phyloP scores from a whole-genome alignment of 768 basidiomycete genomes.

The Hericium coralloides region DNA sequence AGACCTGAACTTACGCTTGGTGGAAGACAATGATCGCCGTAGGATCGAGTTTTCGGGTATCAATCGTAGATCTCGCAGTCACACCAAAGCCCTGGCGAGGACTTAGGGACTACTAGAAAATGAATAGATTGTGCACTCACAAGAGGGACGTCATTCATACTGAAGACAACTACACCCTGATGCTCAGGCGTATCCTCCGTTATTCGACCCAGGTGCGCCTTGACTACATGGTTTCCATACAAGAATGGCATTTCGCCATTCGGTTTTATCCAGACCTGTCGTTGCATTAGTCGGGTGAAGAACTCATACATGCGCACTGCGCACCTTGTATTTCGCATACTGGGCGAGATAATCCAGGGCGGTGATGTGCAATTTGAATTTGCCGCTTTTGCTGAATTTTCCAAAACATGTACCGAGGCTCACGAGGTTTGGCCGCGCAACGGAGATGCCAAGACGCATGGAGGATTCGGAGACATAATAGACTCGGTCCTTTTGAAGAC shows the following conservation, averaged over 20 bases:
- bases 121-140: constrained; percentile 28
- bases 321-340: constrained; percentile 96
- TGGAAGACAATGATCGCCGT: constrained; percentile 98
- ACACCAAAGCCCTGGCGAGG: constrained; percentile 88
- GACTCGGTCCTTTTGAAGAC: constrained; percentile 88
- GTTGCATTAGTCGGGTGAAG: neutral
- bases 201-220: constrained; percentile 97
- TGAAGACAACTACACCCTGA: constrained; percentile 94
- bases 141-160: constrained; percentile 90
- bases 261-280: constrained; percentile 95
- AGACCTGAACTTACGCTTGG: constrained; percentile 63
- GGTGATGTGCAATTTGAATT: constrained; percentile 96
- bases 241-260: constrained; percentile 99
- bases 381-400: constrained; percentile 94
- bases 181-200: constrained; percentile 99
- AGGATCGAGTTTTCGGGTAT: constrained; percentile 95
- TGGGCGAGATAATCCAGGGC: constrained; percentile 88
- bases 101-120: constrained; percentile 1
- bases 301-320: constrained; percentile 7
- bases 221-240: constrained; percentile 97
- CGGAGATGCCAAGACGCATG: constrained; percentile 86
- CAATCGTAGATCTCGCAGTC: constrained; percentile 89
- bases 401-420: constrained; percentile 95
- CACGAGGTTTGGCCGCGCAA: constrained; percentile 88
- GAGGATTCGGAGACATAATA: constrained; percentile 95